These are phyloP conservation scores for Penicillium sp. DNA, from an alignment of 2,329 filamentous ascomycete genomes.

Conservation along the genomic window DNA sequence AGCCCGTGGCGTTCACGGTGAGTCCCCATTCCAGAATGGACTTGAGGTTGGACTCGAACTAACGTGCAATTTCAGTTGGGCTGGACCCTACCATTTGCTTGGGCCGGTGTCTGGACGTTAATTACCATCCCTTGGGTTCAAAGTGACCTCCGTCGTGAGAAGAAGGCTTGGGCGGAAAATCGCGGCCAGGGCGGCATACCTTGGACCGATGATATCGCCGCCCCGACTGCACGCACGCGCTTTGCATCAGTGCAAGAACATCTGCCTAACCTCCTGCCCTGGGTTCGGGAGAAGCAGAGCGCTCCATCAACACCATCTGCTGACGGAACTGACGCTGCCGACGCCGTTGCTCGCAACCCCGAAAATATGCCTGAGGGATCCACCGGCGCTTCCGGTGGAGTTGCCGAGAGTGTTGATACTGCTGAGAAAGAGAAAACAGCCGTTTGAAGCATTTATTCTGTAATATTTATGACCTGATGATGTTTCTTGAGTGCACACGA, in stretches of 20 bases:
- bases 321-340: conserved; percentile 4
- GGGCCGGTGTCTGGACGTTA: conserved; percentile 44
- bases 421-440: conserved; percentile 1
- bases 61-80: conserved; percentile 33
- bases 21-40: conserved; percentile 11
- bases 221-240: conserved; percentile 37
- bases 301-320: conserved; percentile 24
- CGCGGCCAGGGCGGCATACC: conserved; percentile 35
- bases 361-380: conserved; percentile 10
- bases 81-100: conserved; percentile 45
- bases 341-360: neutral
- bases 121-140: conserved; percentile 50
- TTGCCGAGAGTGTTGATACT: neutral
- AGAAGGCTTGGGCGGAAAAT: conserved; percentile 41
- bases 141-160: conserved; percentile 46
- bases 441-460: conserved; percentile 4
- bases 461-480: conserved; percentile 16
- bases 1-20: conserved; percentile 50
- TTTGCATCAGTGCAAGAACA: conserved; percentile 37
- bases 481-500: no score
- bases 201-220: conserved; percentile 39
- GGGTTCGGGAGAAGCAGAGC: conserved; percentile 29
- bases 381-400: conserved; percentile 1
- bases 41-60: conserved; percentile 1
- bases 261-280: conserved; percentile 28